A percentile compares a stretch with the other conserved stretches of the same genome.
Conservation (phyloP, 2,329 filamentous ascomycete species). For the Spiromastix sp. region DNA sequence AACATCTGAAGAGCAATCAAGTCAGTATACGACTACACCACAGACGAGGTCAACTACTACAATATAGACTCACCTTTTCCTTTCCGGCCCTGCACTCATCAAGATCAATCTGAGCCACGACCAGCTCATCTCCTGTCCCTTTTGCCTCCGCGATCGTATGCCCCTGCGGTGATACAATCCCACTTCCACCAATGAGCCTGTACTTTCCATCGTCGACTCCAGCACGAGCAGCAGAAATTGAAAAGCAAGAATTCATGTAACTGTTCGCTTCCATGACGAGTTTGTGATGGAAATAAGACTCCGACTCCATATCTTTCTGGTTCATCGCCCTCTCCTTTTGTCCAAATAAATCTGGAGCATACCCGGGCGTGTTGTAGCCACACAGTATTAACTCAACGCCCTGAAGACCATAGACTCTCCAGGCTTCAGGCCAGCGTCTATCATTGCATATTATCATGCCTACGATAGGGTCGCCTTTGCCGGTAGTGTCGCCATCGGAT, state of each 20-base stretch:
- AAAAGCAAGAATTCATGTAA: constrained; percentile 1
- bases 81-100: neutral
- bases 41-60: neutral
- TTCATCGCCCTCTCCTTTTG: neutral
- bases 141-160: constrained; percentile 1
- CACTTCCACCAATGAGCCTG: neutral
- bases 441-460: constrained; percentile 5
- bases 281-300: constrained; percentile 4
- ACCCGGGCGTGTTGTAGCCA: constrained; percentile 1
- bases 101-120: constrained; percentile 3
- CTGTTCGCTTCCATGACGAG: constrained; percentile 1
- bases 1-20: neutral
- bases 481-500: neutral
- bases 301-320: neutral
- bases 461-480: neutral
- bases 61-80: constrained; percentile 2
- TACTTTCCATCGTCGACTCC: constrained; percentile 2
- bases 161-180: constrained; percentile 1
- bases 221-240: neutral
- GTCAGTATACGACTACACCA: neutral
- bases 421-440: constrained; percentile 1
- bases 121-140: constrained; percentile 4
- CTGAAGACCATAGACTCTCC: neutral
- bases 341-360: neutral
- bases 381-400: constrained; percentile 1